Conservation (phyloP, 1,284 basidiomycete genomes). For the Puccinia triticina region DNA sequence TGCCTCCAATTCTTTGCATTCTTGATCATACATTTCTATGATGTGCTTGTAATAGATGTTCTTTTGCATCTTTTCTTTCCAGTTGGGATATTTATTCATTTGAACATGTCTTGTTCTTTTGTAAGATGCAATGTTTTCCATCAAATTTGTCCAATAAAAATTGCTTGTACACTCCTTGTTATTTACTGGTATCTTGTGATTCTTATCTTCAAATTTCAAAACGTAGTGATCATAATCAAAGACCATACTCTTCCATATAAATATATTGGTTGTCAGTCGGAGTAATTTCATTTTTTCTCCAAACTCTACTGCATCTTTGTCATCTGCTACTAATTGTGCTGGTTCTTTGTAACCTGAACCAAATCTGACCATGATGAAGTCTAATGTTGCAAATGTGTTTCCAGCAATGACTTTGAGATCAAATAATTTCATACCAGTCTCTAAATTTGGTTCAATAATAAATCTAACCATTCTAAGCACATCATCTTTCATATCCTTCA, state of each 20-base stretch:
- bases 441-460: background rate
- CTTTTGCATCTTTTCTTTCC: background rate
- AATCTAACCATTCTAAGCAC: background rate
- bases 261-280: background rate
- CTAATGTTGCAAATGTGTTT: conserved; percentile 3
- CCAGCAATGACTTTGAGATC: background rate
- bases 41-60: conserved; percentile 1
- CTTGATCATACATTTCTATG: background rate
- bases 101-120: background rate
- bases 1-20: background rate
- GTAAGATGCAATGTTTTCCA: background rate
- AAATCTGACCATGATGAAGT: background rate
- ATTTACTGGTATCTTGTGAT: background rate
- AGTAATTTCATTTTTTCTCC: conserved; percentile 6
- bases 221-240: background rate
- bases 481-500: background rate
- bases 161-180: background rate
- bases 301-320: background rate
- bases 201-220: background rate
- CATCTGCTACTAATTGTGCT: background rate
- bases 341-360: background rate
- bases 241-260: background rate
- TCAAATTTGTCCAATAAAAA: background rate
- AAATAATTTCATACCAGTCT: background rate
- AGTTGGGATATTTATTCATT: background rate